phyloP scores from a whole-genome alignment of 163 green algal species.

The Volvox carteri region DNA sequence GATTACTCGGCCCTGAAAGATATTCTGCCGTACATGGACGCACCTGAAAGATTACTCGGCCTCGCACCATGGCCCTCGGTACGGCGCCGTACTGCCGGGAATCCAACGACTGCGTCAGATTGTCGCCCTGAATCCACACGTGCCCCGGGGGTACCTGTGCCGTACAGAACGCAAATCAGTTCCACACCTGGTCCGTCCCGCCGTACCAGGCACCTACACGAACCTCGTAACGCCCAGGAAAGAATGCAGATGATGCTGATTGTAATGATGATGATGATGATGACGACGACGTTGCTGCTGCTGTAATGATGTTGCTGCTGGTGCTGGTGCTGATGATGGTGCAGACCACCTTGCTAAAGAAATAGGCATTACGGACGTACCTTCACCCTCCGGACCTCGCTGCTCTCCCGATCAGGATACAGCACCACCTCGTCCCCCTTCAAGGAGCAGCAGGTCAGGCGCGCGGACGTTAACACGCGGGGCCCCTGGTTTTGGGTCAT shows the following conservation, averaged over 20 bases:
- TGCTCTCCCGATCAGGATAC: constrained; percentile 56
- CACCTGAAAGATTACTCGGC: constrained; percentile 70
- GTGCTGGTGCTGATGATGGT: too few relatives aligned
- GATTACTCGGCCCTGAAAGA: constrained; percentile 67
- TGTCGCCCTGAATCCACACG: constrained; percentile 78
- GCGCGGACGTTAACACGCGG: too few relatives aligned
- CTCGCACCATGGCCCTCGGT: constrained; percentile 68
- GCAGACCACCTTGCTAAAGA: too few relatives aligned
- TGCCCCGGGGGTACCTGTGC: constrained; percentile 71
- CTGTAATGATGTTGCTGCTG: too few relatives aligned
- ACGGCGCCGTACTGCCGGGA: constrained; percentile 75
- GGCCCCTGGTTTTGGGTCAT: too few relatives aligned
- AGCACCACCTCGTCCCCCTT: constrained; percentile 57
- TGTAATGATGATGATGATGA: too few relatives aligned
- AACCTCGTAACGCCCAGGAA: too few relatives aligned
- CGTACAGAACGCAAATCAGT: background rate
- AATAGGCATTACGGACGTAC: constrained; percentile 19
- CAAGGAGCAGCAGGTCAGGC: background rate
- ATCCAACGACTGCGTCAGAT: constrained; percentile 72
- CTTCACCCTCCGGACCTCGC: constrained; percentile 41
- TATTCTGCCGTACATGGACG: background rate
- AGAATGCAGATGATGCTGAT: too few relatives aligned
- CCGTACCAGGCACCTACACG: too few relatives aligned
- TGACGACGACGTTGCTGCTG: too few relatives aligned
- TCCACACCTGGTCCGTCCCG: too few relatives aligned